phyloP scores from a whole-genome alignment of 169 alveolate genomes.

The Cryptosporidium ubiquitum region DNA sequence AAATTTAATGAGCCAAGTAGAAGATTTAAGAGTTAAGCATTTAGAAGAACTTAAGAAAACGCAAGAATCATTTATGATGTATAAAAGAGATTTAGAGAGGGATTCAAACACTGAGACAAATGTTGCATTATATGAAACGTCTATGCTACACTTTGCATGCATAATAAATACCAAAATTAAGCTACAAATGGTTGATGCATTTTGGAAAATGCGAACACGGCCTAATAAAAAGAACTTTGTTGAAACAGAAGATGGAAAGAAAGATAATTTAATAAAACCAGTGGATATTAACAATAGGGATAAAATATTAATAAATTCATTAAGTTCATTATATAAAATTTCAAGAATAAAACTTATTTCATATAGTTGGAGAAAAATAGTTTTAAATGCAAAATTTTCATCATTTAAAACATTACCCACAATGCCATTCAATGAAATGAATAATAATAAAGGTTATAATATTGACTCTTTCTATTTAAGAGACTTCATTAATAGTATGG shows the following conservation, averaged over 20 bases:
- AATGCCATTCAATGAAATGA: constrained; percentile 15
- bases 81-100: constrained; percentile 34
- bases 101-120: constrained; percentile 12
- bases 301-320: constrained; percentile 1
- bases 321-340: not conserved
- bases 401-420: constrained; percentile 40
- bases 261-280: not conserved
- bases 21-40: constrained; percentile 48
- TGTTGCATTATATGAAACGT: constrained; percentile 46
- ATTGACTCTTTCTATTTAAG: constrained; percentile 64
- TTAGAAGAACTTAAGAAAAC: constrained; percentile 60
- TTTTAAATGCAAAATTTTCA: constrained; percentile 19
- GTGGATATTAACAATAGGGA: not conserved
- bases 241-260: constrained; percentile 9
- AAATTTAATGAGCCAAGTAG: constrained; percentile 43
- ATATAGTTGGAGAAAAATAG: constrained; percentile 57
- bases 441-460: constrained; percentile 11
- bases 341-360: constrained; percentile 28
- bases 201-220: constrained; percentile 3
- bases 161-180: constrained; percentile 36
- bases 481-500: constrained; percentile 58
- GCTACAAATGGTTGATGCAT: constrained; percentile 42
- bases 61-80: constrained; percentile 68
- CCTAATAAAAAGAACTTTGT: not conserved
- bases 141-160: constrained; percentile 33